Conservation (phyloP, 345 rosid species). For the Aethionema arabicum region DNA sequence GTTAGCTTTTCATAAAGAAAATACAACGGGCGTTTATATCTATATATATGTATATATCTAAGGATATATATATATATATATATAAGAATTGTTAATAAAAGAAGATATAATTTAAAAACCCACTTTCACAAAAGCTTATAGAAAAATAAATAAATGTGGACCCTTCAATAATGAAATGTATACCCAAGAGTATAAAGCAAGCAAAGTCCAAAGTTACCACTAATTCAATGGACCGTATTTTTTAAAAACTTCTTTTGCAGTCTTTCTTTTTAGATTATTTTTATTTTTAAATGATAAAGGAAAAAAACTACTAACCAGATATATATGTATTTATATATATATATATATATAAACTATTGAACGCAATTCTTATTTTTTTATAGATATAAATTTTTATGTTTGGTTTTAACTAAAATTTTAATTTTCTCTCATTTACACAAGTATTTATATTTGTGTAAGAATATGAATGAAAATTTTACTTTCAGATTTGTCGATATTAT, state of each 20-base stretch:
- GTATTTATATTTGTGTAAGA: too few relatives aligned
- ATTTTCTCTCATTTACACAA: too few relatives aligned
- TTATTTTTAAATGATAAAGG: conserved; percentile 5
- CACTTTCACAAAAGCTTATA: conserved; percentile 31
- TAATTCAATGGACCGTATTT: conserved; percentile 30
- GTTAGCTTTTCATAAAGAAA: conserved; percentile 36
- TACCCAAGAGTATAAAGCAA: conserved; percentile 40
- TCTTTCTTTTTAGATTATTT: neutral
- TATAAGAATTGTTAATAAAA: conserved; percentile 1
- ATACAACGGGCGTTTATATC: conserved; percentile 18
- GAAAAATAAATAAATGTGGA: conserved; percentile 22
- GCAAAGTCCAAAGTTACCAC: conserved; percentile 41
- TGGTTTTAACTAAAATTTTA: too few relatives aligned
- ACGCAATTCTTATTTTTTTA: too few relatives aligned
- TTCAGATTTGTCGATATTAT: too few relatives aligned
- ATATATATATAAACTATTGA: too few relatives aligned
- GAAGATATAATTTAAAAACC: conserved; percentile 8
- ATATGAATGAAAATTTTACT: too few relatives aligned
- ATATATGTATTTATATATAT: too few relatives aligned
- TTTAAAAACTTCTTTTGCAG: conserved; percentile 7
- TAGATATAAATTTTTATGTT: too few relatives aligned
- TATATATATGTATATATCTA: conserved; percentile 3
- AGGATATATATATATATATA: neutral
- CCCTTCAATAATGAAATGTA: conserved; percentile 38
- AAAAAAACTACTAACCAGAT: neutral